Evolutionary conservation across 805 yeast genomes (phyloP).

Genomic region (Vanderwaltozyma polyspora): DNA sequence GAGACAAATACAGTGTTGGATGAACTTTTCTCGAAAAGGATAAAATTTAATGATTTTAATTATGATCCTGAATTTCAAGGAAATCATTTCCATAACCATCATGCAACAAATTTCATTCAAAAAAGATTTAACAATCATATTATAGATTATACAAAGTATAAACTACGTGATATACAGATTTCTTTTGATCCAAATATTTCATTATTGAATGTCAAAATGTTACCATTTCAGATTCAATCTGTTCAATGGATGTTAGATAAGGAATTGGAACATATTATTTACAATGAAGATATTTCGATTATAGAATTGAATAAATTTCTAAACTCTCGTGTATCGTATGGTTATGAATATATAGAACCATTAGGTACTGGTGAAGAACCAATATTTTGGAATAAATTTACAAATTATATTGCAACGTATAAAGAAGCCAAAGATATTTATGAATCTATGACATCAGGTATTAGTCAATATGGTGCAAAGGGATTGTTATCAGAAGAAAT

Average conservation of each 20-base stretch:
- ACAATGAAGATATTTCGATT: neutral
- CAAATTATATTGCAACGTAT: slow-evolving; percentile 17
- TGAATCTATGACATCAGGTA: neutral
- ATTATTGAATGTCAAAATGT: slow-evolving; percentile 12
- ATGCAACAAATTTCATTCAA: slow-evolving; percentile 13
- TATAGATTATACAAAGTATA: slow-evolving; percentile 12
- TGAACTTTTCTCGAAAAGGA: slow-evolving; percentile 8
- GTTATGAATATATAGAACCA: slow-evolving; percentile 16
- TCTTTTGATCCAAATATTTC: slow-evolving; percentile 4
- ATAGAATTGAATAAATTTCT: slow-evolving; percentile 11
- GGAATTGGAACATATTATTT: slow-evolving; percentile 6
- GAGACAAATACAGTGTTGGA: slow-evolving; percentile 18
- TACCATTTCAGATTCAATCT: slow-evolving; percentile 25
- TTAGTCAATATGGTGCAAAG: slow-evolving; percentile 14
- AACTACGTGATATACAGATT: slow-evolving; percentile 2
- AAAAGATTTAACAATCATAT: slow-evolving; percentile 17
- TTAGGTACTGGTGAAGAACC: neutral
- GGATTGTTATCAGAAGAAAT: slow-evolving; percentile 88
- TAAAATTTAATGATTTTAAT: neutral
- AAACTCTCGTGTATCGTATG: slow-evolving; percentile 19
- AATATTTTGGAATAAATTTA: slow-evolving; percentile 25
- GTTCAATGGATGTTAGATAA: slow-evolving; percentile 26
- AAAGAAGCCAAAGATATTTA: slow-evolving; percentile 12
- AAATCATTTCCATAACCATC: slow-evolving; percentile 1
- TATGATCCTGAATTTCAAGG: neutral